These are phyloP conservation scores for Wickerhamomyces sp. DNA, from an alignment of 1,139 yeast genomes.

Conservation along the genomic window DNA sequence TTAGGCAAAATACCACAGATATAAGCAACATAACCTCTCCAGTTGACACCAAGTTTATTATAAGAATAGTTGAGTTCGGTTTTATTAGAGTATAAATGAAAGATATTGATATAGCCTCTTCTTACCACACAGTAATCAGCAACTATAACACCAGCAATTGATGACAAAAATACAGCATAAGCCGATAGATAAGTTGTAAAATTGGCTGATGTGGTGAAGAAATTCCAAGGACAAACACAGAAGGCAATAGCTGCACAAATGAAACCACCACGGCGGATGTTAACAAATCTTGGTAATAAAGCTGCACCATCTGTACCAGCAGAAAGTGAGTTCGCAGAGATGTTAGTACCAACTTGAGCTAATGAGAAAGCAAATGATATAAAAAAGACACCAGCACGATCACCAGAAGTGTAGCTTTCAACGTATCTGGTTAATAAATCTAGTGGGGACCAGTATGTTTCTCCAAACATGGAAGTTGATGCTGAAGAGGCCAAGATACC, in stretches of 20 bases:
- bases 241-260: constrained; percentile 76
- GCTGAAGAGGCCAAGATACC: constrained; percentile 88
- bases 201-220: constrained; percentile 65
- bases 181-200: constrained; percentile 85
- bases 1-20: constrained; percentile 75
- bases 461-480: constrained; percentile 63
- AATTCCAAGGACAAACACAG: constrained; percentile 86
- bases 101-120: constrained; percentile 63
- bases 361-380: constrained; percentile 73
- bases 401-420: constrained; percentile 57
- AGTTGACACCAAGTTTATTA: constrained; percentile 62
- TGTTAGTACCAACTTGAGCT: constrained; percentile 90
- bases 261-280: constrained; percentile 77
- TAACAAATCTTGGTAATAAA: constrained; percentile 69
- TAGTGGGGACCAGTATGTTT: constrained; percentile 80
- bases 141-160: constrained; percentile 81
- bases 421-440: constrained; percentile 69
- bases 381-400: constrained; percentile 84
- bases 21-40: constrained; percentile 77
- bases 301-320: constrained; percentile 94
- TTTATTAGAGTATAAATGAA: constrained; percentile 54
- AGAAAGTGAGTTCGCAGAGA: constrained; percentile 82
- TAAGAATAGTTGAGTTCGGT: constrained; percentile 52
- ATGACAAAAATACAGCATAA: constrained; percentile 79
- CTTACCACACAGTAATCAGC: constrained; percentile 74